These are phyloP conservation scores for Casuarina equisetifolia DNA, from an alignment of 306 rosid genomes.

Conservation along the genomic window DNA sequence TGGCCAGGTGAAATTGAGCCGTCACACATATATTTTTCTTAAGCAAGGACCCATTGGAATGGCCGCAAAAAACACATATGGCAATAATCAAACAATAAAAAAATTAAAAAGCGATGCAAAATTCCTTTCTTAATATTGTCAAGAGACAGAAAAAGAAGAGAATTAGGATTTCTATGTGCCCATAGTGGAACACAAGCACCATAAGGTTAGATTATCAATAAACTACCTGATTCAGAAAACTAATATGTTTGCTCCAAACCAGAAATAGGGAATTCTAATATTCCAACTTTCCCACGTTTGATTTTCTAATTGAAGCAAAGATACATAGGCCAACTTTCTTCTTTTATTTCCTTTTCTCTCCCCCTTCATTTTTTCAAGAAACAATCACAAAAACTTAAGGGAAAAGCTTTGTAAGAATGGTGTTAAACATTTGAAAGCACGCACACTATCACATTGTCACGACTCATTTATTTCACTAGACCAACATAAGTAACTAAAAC, in stretches of 20 bases:
- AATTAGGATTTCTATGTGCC: background rate
- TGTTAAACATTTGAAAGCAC: background rate
- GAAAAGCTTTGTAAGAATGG: background rate
- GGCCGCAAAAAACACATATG: background rate
- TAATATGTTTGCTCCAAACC: background rate
- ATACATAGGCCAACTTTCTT: background rate
- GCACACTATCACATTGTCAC: background rate
- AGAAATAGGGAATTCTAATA: background rate
- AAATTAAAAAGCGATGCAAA: background rate
- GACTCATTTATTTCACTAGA: background rate
- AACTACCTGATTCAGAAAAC: background rate
- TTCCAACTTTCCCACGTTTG: background rate
- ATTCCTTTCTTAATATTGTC: background rate
- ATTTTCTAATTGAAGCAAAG: background rate
- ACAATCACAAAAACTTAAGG: background rate
- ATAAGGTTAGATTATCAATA: background rate
- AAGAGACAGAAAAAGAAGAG: background rate
- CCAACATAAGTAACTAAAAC: background rate
- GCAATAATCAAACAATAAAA: background rate
- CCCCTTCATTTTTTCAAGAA: background rate
- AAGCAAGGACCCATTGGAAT: background rate
- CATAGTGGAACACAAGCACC: background rate
- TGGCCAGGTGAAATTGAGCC: conserved; percentile 5
- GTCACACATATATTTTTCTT: background rate
- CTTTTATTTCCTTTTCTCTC: background rate